phyloP scores from a whole-genome alignment of 2,329 filamentous ascomycete species.

The Bipolaris oryzae region DNA sequence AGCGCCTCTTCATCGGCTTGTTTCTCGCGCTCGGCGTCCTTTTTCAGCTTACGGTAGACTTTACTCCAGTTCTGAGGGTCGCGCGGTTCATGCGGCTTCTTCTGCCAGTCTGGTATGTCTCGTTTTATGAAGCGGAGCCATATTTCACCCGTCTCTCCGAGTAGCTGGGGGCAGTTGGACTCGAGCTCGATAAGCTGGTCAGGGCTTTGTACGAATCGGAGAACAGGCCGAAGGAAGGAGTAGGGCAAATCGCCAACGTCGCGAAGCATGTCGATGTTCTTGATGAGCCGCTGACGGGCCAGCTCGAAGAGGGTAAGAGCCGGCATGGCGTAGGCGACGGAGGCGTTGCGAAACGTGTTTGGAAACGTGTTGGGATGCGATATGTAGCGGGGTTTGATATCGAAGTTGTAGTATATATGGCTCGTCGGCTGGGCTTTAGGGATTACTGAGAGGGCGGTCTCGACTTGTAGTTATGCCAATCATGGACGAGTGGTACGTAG shows the following conservation, averaged over 20 bases:
- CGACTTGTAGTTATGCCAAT: conserved; percentile 8
- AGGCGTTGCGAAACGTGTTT: background rate
- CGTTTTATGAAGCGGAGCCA: conserved; percentile 81
- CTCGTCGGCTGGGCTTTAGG: background rate
- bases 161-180: conserved; percentile 75
- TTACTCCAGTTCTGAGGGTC: conserved; percentile 76
- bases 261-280: conserved; percentile 57
- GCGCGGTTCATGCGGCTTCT: conserved; percentile 66
- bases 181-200: conserved; percentile 76
- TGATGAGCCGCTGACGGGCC: conserved; percentile 49
- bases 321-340: conserved; percentile 34
- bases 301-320: conserved; percentile 48
- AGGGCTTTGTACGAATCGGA: conserved; percentile 73
- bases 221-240: conserved; percentile 67
- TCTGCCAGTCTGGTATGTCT: conserved; percentile 72
- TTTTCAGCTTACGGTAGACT: conserved; percentile 65
- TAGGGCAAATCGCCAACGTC: conserved; percentile 77
- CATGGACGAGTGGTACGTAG: conserved; percentile 10
- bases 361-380: background rate
- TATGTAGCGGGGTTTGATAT: background rate
- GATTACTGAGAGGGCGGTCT: conserved; percentile 4
- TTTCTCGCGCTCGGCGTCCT: conserved; percentile 48
- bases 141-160: conserved; percentile 70
- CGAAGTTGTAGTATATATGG: background rate
- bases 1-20: conserved; percentile 40